These are phyloP conservation scores for Plasmodium cynomolgi DNA, from an alignment of 169 alveolate genomes.

Conservation along the genomic window DNA sequence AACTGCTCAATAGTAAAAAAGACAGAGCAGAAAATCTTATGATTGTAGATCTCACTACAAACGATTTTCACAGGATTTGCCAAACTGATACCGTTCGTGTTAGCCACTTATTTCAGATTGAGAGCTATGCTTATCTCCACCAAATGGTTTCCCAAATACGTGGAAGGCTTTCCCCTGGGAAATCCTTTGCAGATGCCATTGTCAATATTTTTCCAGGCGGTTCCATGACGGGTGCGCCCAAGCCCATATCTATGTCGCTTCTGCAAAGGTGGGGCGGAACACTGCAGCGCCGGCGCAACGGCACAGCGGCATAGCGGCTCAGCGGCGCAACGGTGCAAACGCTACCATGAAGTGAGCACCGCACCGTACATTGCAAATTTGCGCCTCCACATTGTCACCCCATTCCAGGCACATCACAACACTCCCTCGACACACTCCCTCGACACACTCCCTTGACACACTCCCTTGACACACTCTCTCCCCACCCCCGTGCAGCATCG, in stretches of 20 bases:
- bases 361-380: background rate
- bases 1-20: constrained; percentile 67
- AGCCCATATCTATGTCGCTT: constrained; percentile 67
- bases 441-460: background rate
- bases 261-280: constrained; percentile 16
- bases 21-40: constrained; percentile 80
- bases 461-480: background rate
- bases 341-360: background rate
- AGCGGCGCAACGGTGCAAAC: background rate
- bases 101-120: constrained; percentile 69
- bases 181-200: constrained; percentile 66
- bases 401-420: background rate
- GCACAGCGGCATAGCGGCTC: background rate
- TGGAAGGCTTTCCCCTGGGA: constrained; percentile 43
- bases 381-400: background rate
- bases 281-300: background rate
- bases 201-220: constrained; percentile 80
- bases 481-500: constrained; percentile 61
- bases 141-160: constrained; percentile 79
- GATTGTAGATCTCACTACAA: constrained; percentile 80
- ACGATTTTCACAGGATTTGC: constrained; percentile 78
- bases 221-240: constrained; percentile 83
- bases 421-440: background rate
- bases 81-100: constrained; percentile 71
- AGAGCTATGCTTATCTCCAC: constrained; percentile 73